Evolutionary conservation across 2,329 filamentous ascomycete genomes (phyloP).

Genomic region (Rachicladosporium sp.): DNA sequence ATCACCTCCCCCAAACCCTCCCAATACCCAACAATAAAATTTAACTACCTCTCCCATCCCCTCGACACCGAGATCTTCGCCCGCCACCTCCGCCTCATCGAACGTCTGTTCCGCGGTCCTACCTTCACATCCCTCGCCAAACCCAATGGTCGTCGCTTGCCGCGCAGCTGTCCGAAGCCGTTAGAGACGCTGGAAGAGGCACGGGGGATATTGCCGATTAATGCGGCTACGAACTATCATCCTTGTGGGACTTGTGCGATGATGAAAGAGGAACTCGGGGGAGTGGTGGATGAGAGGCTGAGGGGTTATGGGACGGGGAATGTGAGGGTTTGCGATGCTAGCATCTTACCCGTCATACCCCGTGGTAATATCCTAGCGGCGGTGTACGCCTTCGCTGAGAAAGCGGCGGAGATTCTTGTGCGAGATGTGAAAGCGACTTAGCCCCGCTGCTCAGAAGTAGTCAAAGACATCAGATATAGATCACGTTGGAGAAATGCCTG

Average conservation of each 20-base stretch:
- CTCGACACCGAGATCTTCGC: constrained; percentile 19
- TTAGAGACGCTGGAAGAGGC: constrained; percentile 9
- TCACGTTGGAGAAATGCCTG: too few species aligned
- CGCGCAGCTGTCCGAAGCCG: neutral
- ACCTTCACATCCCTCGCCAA: constrained; percentile 22
- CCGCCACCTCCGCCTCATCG: constrained; percentile 20
- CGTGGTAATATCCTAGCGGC: constrained; percentile 18
- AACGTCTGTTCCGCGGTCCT: constrained; percentile 29
- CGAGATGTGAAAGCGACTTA: constrained; percentile 14
- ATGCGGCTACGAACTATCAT: constrained; percentile 23
- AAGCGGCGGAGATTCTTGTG: constrained; percentile 19
- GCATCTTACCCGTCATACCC: constrained; percentile 22
- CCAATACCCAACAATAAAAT: constrained; percentile 14
- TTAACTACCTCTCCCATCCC: constrained; percentile 19
- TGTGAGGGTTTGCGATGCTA: constrained; percentile 27
- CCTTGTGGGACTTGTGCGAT: constrained; percentile 29
- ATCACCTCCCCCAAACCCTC: constrained; percentile 11
- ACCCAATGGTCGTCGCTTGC: constrained; percentile 8
- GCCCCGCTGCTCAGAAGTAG: too few species aligned
- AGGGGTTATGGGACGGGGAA: constrained; percentile 26
- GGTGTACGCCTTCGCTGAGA: constrained; percentile 23
- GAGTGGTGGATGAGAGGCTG: constrained; percentile 25
- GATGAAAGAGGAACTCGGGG: constrained; percentile 8
- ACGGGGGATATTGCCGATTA: constrained; percentile 8
- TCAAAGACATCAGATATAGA: too few species aligned